These are phyloP conservation scores for Ballota nigra DNA, from an alignment of 257 asterid genomes.

Conservation along the genomic window DNA sequence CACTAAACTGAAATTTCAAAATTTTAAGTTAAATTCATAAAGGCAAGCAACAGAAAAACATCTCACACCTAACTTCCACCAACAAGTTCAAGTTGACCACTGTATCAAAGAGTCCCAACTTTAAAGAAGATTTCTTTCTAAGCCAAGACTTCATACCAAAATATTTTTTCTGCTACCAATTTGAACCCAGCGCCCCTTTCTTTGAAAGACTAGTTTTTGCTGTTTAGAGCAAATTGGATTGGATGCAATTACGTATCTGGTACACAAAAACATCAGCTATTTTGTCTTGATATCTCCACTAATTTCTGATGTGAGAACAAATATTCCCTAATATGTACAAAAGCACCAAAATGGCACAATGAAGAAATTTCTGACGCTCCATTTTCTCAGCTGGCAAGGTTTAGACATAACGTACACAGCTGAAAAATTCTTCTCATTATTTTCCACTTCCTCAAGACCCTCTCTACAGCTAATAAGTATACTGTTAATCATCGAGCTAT, in stretches of 20 bases:
- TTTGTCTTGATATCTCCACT: conserved; percentile 1
- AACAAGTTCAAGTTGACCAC: background rate
- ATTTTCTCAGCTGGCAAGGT: background rate
- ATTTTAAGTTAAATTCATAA: background rate
- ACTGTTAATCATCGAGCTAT: background rate
- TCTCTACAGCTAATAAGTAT: background rate
- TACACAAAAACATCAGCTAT: background rate
- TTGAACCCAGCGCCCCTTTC: background rate
- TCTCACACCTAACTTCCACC: background rate
- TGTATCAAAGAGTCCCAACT: background rate
- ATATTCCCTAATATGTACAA: background rate
- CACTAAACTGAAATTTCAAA: background rate
- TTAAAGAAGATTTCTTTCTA: background rate
- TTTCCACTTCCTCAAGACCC: background rate
- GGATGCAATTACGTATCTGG: background rate
- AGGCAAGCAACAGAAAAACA: background rate
- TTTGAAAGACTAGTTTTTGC: background rate
- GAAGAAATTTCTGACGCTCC: background rate
- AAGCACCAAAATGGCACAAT: background rate
- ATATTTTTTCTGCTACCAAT: background rate
- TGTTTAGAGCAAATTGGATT: background rate
- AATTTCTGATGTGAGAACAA: background rate
- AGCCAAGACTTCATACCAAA: background rate
- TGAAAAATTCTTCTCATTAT: background rate
- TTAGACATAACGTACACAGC: background rate